Percentiles rank a stretch among this genome's conserved stretches.
Evolutionary conservation across 2,329 filamentous ascomycete species (phyloP).

Genomic region (Aspergillus cejpii): DNA sequence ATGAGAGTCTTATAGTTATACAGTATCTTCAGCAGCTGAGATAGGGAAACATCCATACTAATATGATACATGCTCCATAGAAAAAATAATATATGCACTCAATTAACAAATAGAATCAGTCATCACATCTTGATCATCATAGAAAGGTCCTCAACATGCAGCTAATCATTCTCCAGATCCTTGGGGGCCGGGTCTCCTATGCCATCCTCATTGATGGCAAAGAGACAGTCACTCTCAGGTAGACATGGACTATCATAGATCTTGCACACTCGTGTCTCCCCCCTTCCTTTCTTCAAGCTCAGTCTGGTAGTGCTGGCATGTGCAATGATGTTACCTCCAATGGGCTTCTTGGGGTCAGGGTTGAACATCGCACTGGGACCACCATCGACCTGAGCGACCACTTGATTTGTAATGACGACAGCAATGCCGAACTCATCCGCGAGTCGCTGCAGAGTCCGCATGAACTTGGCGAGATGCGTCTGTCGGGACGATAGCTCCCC

Average conservation of each 20-base stretch:
- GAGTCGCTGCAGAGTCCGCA: slow-evolving; percentile 44
- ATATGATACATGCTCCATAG: slow-evolving; percentile 1
- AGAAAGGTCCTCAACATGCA: slow-evolving; percentile 1
- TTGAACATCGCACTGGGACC: slow-evolving; percentile 98
- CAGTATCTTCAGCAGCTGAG: no score
- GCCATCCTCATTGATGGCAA: slow-evolving; percentile 94
- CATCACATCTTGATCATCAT: slow-evolving; percentile 15
- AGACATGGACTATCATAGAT: slow-evolving; percentile 98
- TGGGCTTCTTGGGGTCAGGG: slow-evolving; percentile 97
- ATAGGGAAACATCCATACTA: background rate
- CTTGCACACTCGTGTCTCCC: slow-evolving; percentile 94
- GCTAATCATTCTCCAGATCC: slow-evolving; percentile 76
- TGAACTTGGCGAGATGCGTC: slow-evolving; percentile 46
- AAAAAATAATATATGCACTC: slow-evolving; percentile 3
- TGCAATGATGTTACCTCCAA: slow-evolving; percentile 97
- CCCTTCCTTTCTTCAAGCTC: slow-evolving; percentile 90
- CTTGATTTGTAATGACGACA: slow-evolving; percentile 97
- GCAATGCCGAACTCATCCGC: slow-evolving; percentile 85
- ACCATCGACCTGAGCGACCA: slow-evolving; percentile 95
- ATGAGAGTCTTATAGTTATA: no score
- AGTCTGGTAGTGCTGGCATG: slow-evolving; percentile 93
- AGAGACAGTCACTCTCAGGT: slow-evolving; percentile 91
- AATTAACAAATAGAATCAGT: slow-evolving; percentile 21
- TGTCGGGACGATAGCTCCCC: slow-evolving; percentile 93
- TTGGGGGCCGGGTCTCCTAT: slow-evolving; percentile 95